A percentile compares a stretch with the other conserved stretches of the same genome.
Conservation (phyloP, 495 filamentous ascomycete genomes). For the Penicillium riverlandense region DNA sequence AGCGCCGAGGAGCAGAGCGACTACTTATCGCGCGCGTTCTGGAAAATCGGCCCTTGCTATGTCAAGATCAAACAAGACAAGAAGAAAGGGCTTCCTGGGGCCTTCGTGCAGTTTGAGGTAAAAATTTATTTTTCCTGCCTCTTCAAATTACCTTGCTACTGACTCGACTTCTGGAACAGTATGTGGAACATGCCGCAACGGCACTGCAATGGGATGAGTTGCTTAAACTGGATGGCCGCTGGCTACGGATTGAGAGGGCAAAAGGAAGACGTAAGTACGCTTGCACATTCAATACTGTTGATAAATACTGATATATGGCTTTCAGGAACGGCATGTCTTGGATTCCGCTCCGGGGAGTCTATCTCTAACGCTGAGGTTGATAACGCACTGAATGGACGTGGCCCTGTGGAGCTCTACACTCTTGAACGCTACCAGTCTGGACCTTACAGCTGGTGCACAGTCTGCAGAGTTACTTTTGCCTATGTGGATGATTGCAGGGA, state of each 20-base stretch:
- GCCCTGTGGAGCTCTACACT: conserved; percentile 4
- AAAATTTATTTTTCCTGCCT: not conserved
- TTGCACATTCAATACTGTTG: not conserved
- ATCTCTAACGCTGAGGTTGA: conserved; percentile 2
- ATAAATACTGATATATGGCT: not conserved
- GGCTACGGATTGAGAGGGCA: conserved; percentile 11
- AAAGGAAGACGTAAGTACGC: conserved; percentile 12
- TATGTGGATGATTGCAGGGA: conserved; percentile 16
- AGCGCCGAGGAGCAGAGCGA: conserved; percentile 2
- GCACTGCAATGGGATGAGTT: conserved; percentile 2
- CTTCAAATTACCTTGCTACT: not conserved
- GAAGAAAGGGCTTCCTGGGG: conserved; percentile 10
- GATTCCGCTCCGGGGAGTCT: conserved; percentile 5
- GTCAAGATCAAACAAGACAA: conserved; percentile 16
- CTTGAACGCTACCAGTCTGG: not conserved
- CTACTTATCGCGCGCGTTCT: conserved; percentile 7
- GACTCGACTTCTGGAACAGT: not conserved
- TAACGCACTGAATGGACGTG: not conserved
- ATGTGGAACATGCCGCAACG: not conserved
- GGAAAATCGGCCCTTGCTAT: conserved; percentile 8
- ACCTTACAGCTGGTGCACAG: not conserved
- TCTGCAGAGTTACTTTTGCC: conserved; percentile 12
- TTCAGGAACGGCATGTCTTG: conserved; percentile 13
- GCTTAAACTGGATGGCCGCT: conserved; percentile 4
- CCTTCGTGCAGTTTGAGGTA: conserved; percentile 18